A percentile compares a stretch with the other conserved stretches of the same genome.
Evolutionary conservation across 1,284 basidiomycete genomes (phyloP).

Genomic region (Hypsizygus ulmarius): DNA sequence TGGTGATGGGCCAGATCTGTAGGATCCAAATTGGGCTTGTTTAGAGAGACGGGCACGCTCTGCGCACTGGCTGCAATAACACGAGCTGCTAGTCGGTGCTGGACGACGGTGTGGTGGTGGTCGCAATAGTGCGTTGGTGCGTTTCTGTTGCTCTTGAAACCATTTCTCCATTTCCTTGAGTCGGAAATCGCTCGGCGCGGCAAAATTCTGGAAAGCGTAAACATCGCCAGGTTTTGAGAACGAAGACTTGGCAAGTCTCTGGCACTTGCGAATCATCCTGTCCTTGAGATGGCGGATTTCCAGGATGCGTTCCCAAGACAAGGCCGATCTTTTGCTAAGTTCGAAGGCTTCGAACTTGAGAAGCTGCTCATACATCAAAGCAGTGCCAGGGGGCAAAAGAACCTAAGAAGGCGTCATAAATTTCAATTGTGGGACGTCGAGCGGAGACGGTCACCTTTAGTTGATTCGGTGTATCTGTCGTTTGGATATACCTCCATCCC

Average conservation of each 20-base stretch:
- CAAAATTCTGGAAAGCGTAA: slow-evolving; percentile 55
- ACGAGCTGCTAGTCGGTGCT: not conserved
- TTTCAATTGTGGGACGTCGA: slow-evolving; percentile 5
- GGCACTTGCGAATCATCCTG: slow-evolving; percentile 75
- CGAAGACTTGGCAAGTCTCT: slow-evolving; percentile 47
- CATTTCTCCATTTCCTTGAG: slow-evolving; percentile 76
- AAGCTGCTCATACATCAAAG: slow-evolving; percentile 63
- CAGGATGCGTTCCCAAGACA: slow-evolving; percentile 64
- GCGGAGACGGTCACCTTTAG: slow-evolving; percentile 48
- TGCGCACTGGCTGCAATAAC: slow-evolving; percentile 3
- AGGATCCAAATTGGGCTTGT: too few relatives aligned
- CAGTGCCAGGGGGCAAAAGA: slow-evolving; percentile 66
- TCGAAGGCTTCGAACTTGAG: slow-evolving; percentile 59
- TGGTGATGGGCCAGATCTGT: not conserved
- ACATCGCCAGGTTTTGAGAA: slow-evolving; percentile 34
- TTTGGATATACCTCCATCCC: slow-evolving; percentile 70
- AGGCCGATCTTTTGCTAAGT: slow-evolving; percentile 50
- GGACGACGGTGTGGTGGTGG: slow-evolving; percentile 14
- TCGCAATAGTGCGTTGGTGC: slow-evolving; percentile 25
- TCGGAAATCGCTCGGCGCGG: slow-evolving; percentile 68
- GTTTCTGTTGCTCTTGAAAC: slow-evolving; percentile 48
- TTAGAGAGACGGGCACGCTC: not conserved
- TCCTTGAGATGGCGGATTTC: slow-evolving; percentile 75
- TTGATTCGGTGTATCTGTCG: slow-evolving; percentile 71
- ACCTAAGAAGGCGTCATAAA: slow-evolving; percentile 41